These are phyloP conservation scores for Globisporangium camurandrum DNA, from an alignment of 352 stramenopile genomes.

Conservation along the genomic window DNA sequence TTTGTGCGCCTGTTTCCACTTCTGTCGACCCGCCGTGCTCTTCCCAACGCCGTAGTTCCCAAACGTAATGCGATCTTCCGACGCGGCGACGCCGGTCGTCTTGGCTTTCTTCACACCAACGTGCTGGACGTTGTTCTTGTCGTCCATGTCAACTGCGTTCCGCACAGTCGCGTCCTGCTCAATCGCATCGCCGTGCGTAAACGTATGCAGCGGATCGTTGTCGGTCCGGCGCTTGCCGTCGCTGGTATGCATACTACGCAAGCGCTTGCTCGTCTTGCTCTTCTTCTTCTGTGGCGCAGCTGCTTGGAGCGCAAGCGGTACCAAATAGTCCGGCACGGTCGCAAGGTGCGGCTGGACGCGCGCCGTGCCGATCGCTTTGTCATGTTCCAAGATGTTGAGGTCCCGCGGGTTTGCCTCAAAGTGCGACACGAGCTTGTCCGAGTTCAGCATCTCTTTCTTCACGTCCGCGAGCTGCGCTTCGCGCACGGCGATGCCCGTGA, in stretches of 20 bases:
- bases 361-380: conserved; percentile 92
- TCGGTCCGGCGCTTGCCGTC: conserved; percentile 83
- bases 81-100: conserved; percentile 39
- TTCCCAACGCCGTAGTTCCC: conserved; percentile 87
- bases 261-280: conserved; percentile 71
- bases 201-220: conserved; percentile 97
- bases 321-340: conserved; percentile 95
- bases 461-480: conserved; percentile 95
- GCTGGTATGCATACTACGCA: conserved; percentile 46
- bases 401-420: conserved; percentile 97
- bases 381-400: conserved; percentile 93
- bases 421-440: conserved; percentile 92
- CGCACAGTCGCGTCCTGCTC: conserved; percentile 19
- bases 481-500: conserved; percentile 92
- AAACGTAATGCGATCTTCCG: conserved; percentile 85
- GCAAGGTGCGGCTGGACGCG: conserved; percentile 93
- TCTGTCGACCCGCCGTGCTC: conserved; percentile 90
- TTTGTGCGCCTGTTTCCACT: conserved; percentile 89
- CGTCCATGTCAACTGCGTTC: conserved; percentile 19
- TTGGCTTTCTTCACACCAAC: conserved; percentile 10
- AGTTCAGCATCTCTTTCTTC: conserved; percentile 98
- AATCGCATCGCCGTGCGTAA: conserved; percentile 62
- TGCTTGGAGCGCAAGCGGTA: conserved; percentile 93
- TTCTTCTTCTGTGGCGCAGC: conserved; percentile 73
- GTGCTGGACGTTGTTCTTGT: conserved; percentile 22